phyloP scores from a whole-genome alignment of 1,139 yeast species.

The Kurtzmaniella quercitrusa region DNA sequence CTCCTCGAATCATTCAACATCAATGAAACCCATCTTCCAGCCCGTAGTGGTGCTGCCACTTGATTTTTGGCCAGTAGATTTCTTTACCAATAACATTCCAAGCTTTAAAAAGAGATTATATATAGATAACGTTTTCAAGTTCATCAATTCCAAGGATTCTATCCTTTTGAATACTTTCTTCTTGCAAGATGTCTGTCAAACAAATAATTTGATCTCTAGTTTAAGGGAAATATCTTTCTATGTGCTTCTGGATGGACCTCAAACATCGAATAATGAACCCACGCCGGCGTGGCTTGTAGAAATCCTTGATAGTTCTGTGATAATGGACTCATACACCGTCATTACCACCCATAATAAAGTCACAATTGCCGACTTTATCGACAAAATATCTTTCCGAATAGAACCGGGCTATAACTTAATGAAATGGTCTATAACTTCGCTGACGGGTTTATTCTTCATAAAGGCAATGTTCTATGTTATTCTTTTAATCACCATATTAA shows the following conservation, averaged over 20 bases:
- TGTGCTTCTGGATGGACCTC: constrained; percentile 8
- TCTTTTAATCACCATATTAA: constrained; percentile 40
- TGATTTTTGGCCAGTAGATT: constrained; percentile 15
- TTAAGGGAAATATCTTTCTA: constrained; percentile 41
- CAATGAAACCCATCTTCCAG: background rate
- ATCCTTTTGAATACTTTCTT: constrained; percentile 19
- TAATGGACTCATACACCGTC: background rate
- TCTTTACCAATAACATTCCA: background rate
- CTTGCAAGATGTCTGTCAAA: constrained; percentile 39
- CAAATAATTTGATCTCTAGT: constrained; percentile 47
- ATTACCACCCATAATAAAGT: constrained; percentile 5
- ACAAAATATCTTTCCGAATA: background rate
- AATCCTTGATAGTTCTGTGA: background rate
- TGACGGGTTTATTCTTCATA: background rate
- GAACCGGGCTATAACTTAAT: background rate
- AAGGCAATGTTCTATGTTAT: background rate
- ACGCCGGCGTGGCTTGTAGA: background rate
- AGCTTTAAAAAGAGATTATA: background rate
- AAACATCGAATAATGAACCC: background rate
- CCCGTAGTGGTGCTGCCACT: constrained; percentile 17
- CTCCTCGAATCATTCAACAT: background rate
- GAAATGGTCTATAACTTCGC: background rate
- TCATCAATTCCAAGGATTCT: constrained; percentile 25
- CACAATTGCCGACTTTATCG: constrained; percentile 1
- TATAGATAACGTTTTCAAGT: constrained; percentile 37